Conservation (phyloP, 129 eudicot species). For the Glebionis coronaria region DNA sequence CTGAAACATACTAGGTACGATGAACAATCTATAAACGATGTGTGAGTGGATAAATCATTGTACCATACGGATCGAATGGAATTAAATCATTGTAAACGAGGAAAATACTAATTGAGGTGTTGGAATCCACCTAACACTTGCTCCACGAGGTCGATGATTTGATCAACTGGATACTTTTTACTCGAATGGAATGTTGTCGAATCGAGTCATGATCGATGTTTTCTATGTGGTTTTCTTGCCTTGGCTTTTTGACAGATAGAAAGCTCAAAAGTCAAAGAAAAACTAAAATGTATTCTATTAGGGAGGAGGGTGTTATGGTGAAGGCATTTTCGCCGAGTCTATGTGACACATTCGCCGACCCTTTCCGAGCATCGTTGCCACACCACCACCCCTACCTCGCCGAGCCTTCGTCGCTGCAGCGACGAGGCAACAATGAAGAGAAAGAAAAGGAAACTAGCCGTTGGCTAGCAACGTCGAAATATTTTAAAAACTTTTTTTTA, state of each 20-base stretch:
- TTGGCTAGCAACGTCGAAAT: too few relatives aligned
- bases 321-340: too few relatives aligned
- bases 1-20: not conserved
- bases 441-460: too few relatives aligned
- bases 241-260: not conserved
- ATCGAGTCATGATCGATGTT: conserved; percentile 17
- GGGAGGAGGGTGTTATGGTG: too few relatives aligned
- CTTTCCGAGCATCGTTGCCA: too few relatives aligned
- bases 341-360: too few relatives aligned
- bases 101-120: conserved; percentile 4
- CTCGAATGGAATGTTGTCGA: conserved; percentile 13
- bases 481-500: too few relatives aligned
- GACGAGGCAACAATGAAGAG: too few relatives aligned
- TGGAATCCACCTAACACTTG: conserved; percentile 26
- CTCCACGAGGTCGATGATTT: conserved; percentile 15
- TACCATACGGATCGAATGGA: not conserved
- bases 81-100: conserved; percentile 5
- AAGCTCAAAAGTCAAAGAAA: not conserved
- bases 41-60: conserved; percentile 5
- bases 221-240: conserved; percentile 11
- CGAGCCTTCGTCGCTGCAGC: too few relatives aligned
- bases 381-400: too few relatives aligned
- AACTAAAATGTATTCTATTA: too few relatives aligned
- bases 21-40: not conserved
- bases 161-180: conserved; percentile 30